Base-by-base conservation (phyloP, 306 rosid species). In the Mimosa bimucronata region DNA sequence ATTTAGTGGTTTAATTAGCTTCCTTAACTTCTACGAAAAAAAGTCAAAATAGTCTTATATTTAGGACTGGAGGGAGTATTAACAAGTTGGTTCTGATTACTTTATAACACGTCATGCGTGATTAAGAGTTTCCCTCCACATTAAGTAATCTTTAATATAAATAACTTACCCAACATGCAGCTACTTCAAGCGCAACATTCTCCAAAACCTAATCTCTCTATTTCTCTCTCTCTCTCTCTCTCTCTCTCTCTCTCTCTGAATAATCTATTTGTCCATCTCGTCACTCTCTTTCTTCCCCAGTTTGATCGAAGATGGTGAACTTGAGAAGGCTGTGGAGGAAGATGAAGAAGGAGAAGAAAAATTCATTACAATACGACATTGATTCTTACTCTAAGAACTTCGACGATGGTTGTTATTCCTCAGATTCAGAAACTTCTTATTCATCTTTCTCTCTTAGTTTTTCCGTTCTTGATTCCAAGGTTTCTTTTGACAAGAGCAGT, bases 391-490 rank as follows among this genome's bases (percentile, higher is more conserved):
- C 84, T 10, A 89, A 87, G 71, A 92, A 92, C 74, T 92, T 92
- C 6, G 97, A 92, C 80, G 89, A 87, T 46, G 94, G 94, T 9
- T 82, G 93, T 9, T 80, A 48, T 21, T 79, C 81, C 38, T 81
- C 65, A 12, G 91, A 92, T 52, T 88, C 89, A 6, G 94, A 92
- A 41, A 69, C 55, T 64, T 25, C 78, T 25, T 86, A 82, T 23
- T 85, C 92, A 3, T 90, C 93, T 12, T 92, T 92, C 87, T 90
- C 94, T 0, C 91, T 91, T 61, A 73, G 91, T 77, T 90, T 87
- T 66, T 93, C 94, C 18, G 86, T 81, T 57, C 88, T 87, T 8
- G 71, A 46, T 46, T 46, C 52, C 52, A 46, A 46, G 52, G 18
- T 46, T 46, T 46, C 52, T 46, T 46, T 46, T 16, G 31, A 80